A percentile compares a stretch with the other conserved stretches of the same genome.
phyloP scores from a whole-genome alignment of 305 asterid species.

The Petunia hybrid region DNA sequence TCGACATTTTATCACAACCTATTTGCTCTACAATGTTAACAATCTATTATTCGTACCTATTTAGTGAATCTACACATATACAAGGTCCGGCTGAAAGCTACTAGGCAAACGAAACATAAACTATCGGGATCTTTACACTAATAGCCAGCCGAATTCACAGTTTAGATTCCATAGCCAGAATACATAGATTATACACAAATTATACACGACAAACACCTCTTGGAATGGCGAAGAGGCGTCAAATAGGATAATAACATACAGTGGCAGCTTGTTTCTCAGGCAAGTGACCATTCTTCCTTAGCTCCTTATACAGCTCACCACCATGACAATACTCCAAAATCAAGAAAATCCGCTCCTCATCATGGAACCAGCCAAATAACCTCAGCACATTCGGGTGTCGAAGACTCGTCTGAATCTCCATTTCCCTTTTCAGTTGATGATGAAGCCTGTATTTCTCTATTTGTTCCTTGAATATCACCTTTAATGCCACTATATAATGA shows the following conservation, averaged over 20 bases:
- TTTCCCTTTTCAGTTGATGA: slow-evolving; percentile 82
- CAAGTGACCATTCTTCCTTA: slow-evolving; percentile 60
- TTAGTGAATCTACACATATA: too few species aligned
- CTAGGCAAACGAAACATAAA: background rate
- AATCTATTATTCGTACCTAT: too few species aligned
- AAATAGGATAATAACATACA: slow-evolving; percentile 43
- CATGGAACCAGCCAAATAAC: slow-evolving; percentile 88
- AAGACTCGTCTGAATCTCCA: slow-evolving; percentile 84
- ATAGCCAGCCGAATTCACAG: background rate
- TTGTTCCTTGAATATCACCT: slow-evolving; percentile 86
- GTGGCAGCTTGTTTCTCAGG: slow-evolving; percentile 81
- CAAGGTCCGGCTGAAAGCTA: background rate
- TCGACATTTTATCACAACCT: too few species aligned
- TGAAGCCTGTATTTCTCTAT: slow-evolving; percentile 74
- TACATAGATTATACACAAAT: too few species aligned
- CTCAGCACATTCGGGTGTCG: slow-evolving; percentile 81
- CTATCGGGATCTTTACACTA: background rate
- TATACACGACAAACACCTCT: background rate
- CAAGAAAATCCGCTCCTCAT: slow-evolving; percentile 67
- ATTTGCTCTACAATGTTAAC: too few species aligned
- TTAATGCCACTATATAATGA: slow-evolving; percentile 80
- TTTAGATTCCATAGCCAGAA: too few species aligned
- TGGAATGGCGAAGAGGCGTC: background rate
- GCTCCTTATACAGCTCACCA: slow-evolving; percentile 80
- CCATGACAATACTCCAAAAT: slow-evolving; percentile 87